A percentile compares a stretch with the other conserved stretches of the same genome.
Evolutionary conservation across 2,329 filamentous ascomycete genomes (phyloP).

Genomic region (Cladosporium sphaerospermum): DNA sequence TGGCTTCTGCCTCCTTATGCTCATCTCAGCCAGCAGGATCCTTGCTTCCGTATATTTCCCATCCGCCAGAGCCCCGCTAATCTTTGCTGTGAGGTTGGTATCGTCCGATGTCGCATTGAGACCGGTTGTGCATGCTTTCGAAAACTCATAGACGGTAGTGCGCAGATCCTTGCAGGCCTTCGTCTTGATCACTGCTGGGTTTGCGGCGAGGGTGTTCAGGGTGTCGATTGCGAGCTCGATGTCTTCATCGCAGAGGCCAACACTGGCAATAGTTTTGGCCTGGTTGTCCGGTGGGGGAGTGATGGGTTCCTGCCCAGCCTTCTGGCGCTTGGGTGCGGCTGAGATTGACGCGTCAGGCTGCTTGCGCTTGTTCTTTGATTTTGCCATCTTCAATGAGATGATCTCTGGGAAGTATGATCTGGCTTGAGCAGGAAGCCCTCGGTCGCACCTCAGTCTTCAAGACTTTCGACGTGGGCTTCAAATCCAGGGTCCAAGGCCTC

Average conservation of each 20-base stretch:
- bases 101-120: conserved; percentile 53
- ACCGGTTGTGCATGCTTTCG: conserved; percentile 62
- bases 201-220: conserved; percentile 50
- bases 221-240: conserved; percentile 63
- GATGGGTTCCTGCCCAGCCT: conserved; percentile 9
- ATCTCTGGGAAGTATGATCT: background rate
- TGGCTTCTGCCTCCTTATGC: conserved; percentile 57
- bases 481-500: too few species aligned
- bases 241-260: conserved; percentile 43
- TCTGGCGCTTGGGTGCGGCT: conserved; percentile 1
- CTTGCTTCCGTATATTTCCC: conserved; percentile 60
- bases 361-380: conserved; percentile 10
- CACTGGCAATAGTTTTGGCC: conserved; percentile 9
- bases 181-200: conserved; percentile 60
- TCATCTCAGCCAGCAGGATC: conserved; percentile 63
- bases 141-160: conserved; percentile 62
- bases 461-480: too few species aligned
- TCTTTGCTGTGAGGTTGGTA: conserved; percentile 59
- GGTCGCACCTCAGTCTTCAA: too few species aligned
- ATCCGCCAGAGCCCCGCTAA: conserved; percentile 60
- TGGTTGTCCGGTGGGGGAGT: conserved; percentile 9
- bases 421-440: too few species aligned
- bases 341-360: conserved; percentile 1
- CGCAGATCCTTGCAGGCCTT: conserved; percentile 62
- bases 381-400: background rate